A percentile compares a stretch with the other conserved stretches of the same genome.
Evolutionary conservation across 306 rosid species (phyloP).

Genomic region (Amphicarpaea edgeworthii): DNA sequence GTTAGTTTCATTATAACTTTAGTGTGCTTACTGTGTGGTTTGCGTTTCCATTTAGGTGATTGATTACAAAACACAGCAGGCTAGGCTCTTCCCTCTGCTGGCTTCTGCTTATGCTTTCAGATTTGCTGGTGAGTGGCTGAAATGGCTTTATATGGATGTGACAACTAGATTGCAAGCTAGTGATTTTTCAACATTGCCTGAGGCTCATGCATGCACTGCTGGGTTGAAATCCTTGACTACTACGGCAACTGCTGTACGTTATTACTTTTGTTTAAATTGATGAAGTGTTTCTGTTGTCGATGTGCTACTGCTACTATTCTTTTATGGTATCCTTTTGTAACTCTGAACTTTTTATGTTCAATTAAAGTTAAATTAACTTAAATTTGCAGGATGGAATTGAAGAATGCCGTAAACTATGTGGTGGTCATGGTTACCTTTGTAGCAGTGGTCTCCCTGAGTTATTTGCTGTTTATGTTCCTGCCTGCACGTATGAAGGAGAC

Average conservation of each 20-base stretch:
- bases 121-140: constrained; percentile 93
- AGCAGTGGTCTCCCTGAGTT: constrained; percentile 98
- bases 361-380: no score
- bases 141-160: constrained; percentile 91
- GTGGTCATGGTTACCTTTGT: constrained; percentile 95
- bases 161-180: constrained; percentile 77
- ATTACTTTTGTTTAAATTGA: constrained; percentile 26
- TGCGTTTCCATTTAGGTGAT: constrained; percentile 69
- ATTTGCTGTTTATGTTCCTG: constrained; percentile 94
- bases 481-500: constrained; percentile 99
- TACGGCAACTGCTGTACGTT: constrained; percentile 87
- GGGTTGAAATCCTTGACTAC: constrained; percentile 98
- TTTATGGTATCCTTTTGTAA: constrained; percentile 15
- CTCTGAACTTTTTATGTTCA: background rate
- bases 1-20: background rate
- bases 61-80: constrained; percentile 96
- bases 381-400: constrained; percentile 86
- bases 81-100: constrained; percentile 94
- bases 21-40: constrained; percentile 38
- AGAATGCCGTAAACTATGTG: constrained; percentile 94
- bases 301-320: constrained; percentile 11
- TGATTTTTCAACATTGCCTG: constrained; percentile 90
- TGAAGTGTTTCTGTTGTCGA: constrained; percentile 12
- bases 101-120: constrained; percentile 99
- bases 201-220: constrained; percentile 99